A percentile compares a stretch with the other conserved stretches of the same genome.
These are phyloP conservation scores for Populus deltoides DNA, from an alignment of 345 rosid species.

Conservation along the genomic window DNA sequence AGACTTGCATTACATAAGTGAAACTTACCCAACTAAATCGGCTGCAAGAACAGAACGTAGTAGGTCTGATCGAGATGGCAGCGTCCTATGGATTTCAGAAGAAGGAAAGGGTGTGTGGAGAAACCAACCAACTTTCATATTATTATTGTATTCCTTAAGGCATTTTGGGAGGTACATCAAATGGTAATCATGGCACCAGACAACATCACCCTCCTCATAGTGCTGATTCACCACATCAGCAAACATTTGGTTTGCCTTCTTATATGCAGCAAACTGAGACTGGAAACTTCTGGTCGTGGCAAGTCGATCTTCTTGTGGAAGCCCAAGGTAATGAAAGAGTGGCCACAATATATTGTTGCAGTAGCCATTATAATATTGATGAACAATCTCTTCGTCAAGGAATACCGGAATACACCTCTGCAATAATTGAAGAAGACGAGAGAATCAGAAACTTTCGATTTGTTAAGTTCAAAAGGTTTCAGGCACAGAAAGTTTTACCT, in stretches of 20 bases:
- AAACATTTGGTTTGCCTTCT: constrained; percentile 96
- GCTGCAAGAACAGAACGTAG: constrained; percentile 96
- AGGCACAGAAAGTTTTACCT: constrained; percentile 39
- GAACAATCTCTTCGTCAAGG: constrained; percentile 98
- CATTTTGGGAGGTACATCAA: constrained; percentile 98
- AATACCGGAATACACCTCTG: constrained; percentile 99
- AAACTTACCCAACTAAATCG: constrained; percentile 91
- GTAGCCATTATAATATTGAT: constrained; percentile 96
- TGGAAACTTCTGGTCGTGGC: constrained; percentile 98
- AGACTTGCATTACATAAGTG: constrained; percentile 4
- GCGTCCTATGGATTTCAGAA: constrained; percentile 94
- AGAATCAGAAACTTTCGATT: constrained; percentile 2
- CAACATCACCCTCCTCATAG: constrained; percentile 97
- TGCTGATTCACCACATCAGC: constrained; percentile 93
- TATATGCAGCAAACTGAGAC: constrained; percentile 94
- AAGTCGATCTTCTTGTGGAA: constrained; percentile 99
- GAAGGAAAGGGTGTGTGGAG: constrained; percentile 99
- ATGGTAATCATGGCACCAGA: constrained; percentile 99
- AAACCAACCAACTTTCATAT: constrained; percentile 99
- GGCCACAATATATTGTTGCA: constrained; percentile 99
- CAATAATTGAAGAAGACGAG: constrained; percentile 8
- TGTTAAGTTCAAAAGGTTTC: not conserved
- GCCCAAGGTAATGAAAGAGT: constrained; percentile 92
- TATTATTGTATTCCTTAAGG: constrained; percentile 69
- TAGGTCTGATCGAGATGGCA: constrained; percentile 94